These are phyloP conservation scores for Metschnikowia matae DNA, from an alignment of 805 yeast genomes.

Conservation along the genomic window DNA sequence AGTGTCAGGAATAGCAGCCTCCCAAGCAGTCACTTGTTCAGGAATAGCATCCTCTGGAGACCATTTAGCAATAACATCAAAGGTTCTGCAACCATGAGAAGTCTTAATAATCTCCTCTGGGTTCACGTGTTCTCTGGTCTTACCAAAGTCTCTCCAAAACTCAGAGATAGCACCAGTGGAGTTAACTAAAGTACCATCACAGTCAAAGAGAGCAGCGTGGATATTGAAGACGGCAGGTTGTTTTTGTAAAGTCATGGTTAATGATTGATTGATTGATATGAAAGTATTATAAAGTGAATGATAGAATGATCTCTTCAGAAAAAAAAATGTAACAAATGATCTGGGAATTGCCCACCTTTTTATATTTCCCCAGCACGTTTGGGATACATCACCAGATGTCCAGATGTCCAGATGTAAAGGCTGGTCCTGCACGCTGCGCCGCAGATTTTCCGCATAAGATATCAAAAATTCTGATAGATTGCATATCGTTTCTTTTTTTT, in stretches of 20 bases:
- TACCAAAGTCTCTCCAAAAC: conserved; percentile 74
- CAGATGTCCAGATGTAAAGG: not conserved
- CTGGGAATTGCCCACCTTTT: not conserved
- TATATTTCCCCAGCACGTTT: not conserved
- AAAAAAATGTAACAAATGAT: too few species aligned
- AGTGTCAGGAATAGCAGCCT: conserved; percentile 64
- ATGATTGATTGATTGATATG: not conserved
- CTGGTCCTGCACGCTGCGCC: conserved; percentile 1
- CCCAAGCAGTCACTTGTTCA: conserved; percentile 62
- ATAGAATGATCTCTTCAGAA: not conserved
- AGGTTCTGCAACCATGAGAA: conserved; percentile 81
- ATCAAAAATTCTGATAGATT: not conserved
- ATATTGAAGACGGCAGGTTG: conserved; percentile 43
- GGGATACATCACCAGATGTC: not conserved
- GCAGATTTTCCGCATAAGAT: conserved; percentile 5
- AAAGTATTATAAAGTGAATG: not conserved
- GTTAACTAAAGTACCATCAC: conserved; percentile 83
- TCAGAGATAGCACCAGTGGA: conserved; percentile 80
- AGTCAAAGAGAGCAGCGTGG: conserved; percentile 63
- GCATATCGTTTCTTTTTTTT: not conserved
- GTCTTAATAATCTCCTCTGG: conserved; percentile 68
- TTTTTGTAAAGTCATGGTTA: conserved; percentile 21
- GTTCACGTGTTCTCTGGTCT: conserved; percentile 62
- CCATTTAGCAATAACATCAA: conserved; percentile 69
- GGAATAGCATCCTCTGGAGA: conserved; percentile 71